Conservation (phyloP, 2,329 filamentous ascomycete genomes). For the Metarhizium humberi region DNA sequence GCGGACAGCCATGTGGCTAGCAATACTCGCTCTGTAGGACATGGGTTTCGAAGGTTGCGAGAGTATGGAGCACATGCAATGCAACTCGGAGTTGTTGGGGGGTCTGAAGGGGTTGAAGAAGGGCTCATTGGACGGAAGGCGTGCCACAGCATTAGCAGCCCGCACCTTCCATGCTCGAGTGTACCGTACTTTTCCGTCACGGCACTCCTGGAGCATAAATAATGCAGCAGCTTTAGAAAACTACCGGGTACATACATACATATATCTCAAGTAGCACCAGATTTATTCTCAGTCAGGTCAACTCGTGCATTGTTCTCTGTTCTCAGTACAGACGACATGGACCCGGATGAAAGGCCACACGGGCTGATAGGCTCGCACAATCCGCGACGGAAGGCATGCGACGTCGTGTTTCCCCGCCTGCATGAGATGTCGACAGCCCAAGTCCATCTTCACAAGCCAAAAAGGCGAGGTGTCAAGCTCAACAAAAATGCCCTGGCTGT, state of each 20-base stretch:
- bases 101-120: background rate
- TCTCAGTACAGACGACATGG: too few species aligned
- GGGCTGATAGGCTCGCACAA: too few species aligned
- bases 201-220: background rate
- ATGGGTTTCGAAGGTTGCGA: background rate
- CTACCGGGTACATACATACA: too few species aligned
- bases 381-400: too few species aligned
- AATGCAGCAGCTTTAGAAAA: background rate
- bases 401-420: too few species aligned
- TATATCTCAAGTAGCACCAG: too few species aligned
- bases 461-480: background rate
- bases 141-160: background rate
- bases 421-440: too few species aligned
- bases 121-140: background rate
- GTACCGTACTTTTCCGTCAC: background rate
- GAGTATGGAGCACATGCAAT: background rate
- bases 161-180: background rate
- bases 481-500: background rate
- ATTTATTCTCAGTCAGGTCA: background rate
- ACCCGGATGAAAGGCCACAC: too few species aligned
- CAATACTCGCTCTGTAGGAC: background rate
- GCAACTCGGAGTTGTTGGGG: background rate
- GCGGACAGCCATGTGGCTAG: background rate
- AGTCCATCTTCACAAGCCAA: conserved; percentile 1
- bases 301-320: too few species aligned